Conservation (phyloP, 2,329 filamentous ascomycete species). For the Sporothrix variecibatus region DNA sequence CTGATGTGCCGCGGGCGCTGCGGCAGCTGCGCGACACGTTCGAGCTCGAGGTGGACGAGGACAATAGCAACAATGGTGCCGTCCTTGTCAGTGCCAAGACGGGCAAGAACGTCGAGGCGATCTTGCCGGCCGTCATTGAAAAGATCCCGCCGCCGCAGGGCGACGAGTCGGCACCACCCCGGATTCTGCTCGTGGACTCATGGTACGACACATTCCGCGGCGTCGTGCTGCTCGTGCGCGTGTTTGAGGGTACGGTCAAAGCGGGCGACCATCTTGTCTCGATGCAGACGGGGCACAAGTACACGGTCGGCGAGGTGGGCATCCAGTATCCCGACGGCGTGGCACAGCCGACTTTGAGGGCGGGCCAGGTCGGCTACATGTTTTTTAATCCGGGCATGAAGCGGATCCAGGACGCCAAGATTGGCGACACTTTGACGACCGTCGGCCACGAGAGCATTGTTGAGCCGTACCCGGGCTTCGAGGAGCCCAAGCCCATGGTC, state of each 20-base stretch:
- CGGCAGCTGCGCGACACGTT: slow-evolving; percentile 85
- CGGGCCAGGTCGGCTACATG: slow-evolving; percentile 94
- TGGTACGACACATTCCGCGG: slow-evolving; percentile 98
- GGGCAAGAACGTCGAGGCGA: slow-evolving; percentile 78
- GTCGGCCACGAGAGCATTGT: slow-evolving; percentile 75
- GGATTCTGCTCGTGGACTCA: slow-evolving; percentile 89
- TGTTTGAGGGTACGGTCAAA: slow-evolving; percentile 84
- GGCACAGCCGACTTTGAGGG: slow-evolving; percentile 75
- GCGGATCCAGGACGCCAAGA: slow-evolving; percentile 88
- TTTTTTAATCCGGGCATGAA: slow-evolving; percentile 99
- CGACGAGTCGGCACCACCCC: slow-evolving; percentile 67
- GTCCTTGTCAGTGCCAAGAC: slow-evolving; percentile 87
- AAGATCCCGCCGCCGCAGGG: slow-evolving; percentile 80
- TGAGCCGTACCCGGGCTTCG: slow-evolving; percentile 84
- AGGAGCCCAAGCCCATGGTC: slow-evolving; percentile 98
- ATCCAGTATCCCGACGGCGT: slow-evolving; percentile 93
- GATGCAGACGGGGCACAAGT: slow-evolving; percentile 84
- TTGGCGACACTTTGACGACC: slow-evolving; percentile 91
- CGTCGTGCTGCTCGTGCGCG: slow-evolving; percentile 83
- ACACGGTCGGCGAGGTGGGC: slow-evolving; percentile 92
- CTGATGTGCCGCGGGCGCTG: slow-evolving; percentile 82
- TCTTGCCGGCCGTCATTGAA: slow-evolving; percentile 84
- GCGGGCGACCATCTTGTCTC: slow-evolving; percentile 86
- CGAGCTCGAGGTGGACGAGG: slow-evolving; percentile 77
- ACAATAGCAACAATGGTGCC: slow-evolving; percentile 45